Percentiles rank a stretch among this genome's conserved stretches.
Evolutionary conservation across 2,329 filamentous ascomycete species (phyloP).

Genomic region (Pleoardoris graminearum): DNA sequence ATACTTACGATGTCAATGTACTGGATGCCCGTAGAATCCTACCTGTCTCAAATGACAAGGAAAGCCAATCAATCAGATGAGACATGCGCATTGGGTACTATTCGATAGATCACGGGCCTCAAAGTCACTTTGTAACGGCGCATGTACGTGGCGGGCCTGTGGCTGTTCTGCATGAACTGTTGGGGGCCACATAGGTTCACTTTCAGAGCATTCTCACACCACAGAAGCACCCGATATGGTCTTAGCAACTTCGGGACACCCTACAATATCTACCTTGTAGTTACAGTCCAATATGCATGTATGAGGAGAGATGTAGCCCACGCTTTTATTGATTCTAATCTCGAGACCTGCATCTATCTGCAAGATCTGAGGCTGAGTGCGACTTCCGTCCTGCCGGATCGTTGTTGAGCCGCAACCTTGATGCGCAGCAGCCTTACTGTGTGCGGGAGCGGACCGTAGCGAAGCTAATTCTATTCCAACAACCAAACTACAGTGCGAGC

Average conservation of each 20-base stretch:
- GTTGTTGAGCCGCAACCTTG: conserved; percentile 5
- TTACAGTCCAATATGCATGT: neutral
- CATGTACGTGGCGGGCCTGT: neutral
- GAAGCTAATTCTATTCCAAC: neutral
- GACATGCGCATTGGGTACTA: neutral
- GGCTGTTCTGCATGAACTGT: neutral
- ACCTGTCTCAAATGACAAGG: neutral
- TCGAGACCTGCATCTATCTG: neutral
- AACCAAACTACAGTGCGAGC: conserved; percentile 1
- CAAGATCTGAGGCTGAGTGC: conserved; percentile 12
- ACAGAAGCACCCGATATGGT: neutral
- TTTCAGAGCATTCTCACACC: neutral
- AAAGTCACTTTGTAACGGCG: neutral
- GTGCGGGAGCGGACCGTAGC: conserved; percentile 11
- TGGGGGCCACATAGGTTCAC: neutral
- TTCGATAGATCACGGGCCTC: neutral
- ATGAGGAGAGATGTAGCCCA: neutral
- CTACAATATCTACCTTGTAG: neutral
- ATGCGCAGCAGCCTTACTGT: neutral
- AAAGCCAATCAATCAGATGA: neutral
- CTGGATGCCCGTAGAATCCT: no score
- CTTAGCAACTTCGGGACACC: neutral
- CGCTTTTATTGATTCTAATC: conserved; percentile 12
- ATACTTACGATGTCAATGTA: no score
- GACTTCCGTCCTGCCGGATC: conserved; percentile 3